Evolutionary conservation across 345 rosid species (phyloP), one percentile per base, ranked within the genome.

Genomic region (Euphorbia peplus): DNA sequence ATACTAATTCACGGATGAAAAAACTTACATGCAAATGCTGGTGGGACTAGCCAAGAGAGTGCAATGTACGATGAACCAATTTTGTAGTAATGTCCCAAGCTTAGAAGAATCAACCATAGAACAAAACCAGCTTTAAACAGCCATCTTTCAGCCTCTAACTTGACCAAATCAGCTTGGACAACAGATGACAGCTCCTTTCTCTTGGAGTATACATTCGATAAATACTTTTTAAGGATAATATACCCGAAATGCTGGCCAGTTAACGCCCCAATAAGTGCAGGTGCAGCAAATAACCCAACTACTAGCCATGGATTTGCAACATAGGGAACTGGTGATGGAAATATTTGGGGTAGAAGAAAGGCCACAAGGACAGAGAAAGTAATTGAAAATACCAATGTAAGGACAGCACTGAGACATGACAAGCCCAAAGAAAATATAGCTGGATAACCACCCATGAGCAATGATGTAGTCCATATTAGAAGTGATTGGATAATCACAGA

Each of bases 21-120:
- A 59, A 64, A 74, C 95, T 95, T 87, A 95, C 99, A 95, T 74
- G 99, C 83, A 83, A 91, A 89, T 68, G 95, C 93, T n/a, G 99
- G 99, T 26, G 93, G 87, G 81, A 79, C 84, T 41, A 95, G 85
- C 97, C 97, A 95, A 74, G 85, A 80, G 26, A 95, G 80, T 48
- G 99, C 96, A 73, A 95, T 19, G 79, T 82, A 95, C 32, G 97
- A 79, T 70, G 97, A 89, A 61, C 96, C 93, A 54, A 91, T 64
- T 76, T 77, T 85, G 67, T 76, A 90, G 75, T 91, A 95, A 64
- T 86, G 88, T 80, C 95, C 97, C 0, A 87, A 18, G 6, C 72
- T 68, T 56, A 95, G 81, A 79, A 95, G 85, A 79, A 85, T 66
- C 68, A 91, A 73, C 99, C 99, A 95, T 77, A 86, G 96, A 57